These are phyloP conservation scores for Abelmoschus esculentus DNA, from an alignment of 345 rosid species.

Conservation along the genomic window DNA sequence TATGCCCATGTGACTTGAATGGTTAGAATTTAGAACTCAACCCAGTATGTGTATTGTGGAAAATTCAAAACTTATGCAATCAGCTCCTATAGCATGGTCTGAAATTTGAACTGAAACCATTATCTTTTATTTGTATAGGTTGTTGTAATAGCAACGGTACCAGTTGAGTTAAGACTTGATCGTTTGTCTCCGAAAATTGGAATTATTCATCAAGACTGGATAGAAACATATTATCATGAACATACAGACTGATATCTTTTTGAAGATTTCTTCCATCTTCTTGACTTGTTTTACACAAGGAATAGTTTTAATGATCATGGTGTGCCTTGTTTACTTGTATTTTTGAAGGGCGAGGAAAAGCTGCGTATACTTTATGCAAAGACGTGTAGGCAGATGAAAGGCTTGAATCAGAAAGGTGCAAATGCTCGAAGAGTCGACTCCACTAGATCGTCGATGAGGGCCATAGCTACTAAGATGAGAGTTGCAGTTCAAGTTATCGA, in stretches of 20 bases:
- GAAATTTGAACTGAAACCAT: neutral
- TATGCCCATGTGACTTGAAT: neutral
- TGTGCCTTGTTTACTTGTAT: neutral
- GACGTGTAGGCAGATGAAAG: slow-evolving; percentile 41
- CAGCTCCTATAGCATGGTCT: neutral
- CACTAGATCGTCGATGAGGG: slow-evolving; percentile 17
- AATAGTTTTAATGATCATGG: neutral
- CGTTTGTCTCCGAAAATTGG: neutral
- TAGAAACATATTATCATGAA: neutral
- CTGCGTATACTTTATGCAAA: slow-evolving; percentile 35
- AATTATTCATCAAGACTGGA: neutral
- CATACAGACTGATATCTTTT: neutral
- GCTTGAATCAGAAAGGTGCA: slow-evolving; percentile 29
- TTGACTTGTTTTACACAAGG: neutral
- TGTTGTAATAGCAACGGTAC: too few relatives aligned
- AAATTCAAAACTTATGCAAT: neutral
- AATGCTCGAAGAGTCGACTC: slow-evolving; percentile 32
- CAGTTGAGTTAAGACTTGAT: neutral
- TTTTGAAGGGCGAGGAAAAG: slow-evolving; percentile 53
- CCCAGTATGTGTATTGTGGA: neutral
- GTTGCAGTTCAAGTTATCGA: slow-evolving; percentile 55
- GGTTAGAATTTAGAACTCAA: neutral
- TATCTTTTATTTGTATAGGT: neutral
- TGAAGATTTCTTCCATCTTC: neutral
- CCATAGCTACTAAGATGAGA: slow-evolving; percentile 37